Conservation (phyloP, 805 yeast genomes). For the Candida insectalens region DNA sequence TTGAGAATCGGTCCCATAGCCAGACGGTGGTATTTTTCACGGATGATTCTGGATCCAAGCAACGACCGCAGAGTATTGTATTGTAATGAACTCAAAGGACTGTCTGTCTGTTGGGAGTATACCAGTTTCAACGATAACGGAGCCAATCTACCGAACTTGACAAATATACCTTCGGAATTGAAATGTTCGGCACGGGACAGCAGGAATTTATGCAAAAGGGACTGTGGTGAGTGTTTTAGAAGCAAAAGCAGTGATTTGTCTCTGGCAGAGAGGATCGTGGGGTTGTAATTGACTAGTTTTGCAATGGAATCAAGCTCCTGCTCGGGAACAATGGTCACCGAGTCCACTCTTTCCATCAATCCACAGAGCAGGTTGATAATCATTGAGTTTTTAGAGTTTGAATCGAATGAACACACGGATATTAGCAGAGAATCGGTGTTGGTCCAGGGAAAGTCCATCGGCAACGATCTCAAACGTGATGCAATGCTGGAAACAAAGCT, state of each 20-base stretch:
- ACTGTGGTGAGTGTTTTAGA: conserved; percentile 10
- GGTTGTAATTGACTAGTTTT: conserved; percentile 8
- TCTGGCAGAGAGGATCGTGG: conserved; percentile 24
- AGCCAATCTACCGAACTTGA: conserved; percentile 20
- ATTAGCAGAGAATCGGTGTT: conserved; percentile 17
- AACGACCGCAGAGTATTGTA: conserved; percentile 34
- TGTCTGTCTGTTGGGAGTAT: conserved; percentile 22
- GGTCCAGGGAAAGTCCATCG: conserved; percentile 19
- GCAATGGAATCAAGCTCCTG: conserved; percentile 1
- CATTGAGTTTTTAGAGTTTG: conserved; percentile 12
- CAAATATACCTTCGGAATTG: conserved; percentile 41
- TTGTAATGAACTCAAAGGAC: conserved; percentile 10
- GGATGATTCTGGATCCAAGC: conserved; percentile 39
- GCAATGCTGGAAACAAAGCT: conserved; percentile 27
- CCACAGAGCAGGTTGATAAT: conserved; percentile 31
- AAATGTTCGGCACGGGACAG: conserved; percentile 30
- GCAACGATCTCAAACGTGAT: conserved; percentile 24
- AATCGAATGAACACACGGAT: conserved; percentile 6
- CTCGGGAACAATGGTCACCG: conserved; percentile 15
- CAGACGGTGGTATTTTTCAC: conserved; percentile 36
- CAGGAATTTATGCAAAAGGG: conserved; percentile 16
- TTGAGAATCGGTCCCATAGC: conserved; percentile 49
- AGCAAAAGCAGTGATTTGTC: conserved; percentile 17
- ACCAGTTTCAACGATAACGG: conserved; percentile 30
- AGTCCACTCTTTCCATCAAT: conserved; percentile 25